Evolutionary conservation across 2,329 filamentous ascomycete species (phyloP).

Genomic region (Claviceps lovelessii): DNA sequence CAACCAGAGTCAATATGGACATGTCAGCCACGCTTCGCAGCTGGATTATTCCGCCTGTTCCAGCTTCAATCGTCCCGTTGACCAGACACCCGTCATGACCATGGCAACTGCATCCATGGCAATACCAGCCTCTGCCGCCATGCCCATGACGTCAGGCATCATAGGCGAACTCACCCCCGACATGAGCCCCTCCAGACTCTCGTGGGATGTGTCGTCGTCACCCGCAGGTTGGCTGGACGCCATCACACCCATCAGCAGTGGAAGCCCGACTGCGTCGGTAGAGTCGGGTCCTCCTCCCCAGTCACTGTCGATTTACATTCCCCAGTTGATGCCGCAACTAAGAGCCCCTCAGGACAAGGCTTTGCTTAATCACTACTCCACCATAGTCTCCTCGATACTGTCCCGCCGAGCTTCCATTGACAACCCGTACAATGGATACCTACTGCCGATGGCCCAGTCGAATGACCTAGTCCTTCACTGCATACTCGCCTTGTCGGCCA

Average conservation of each 20-base stretch:
- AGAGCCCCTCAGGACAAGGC: conserved; percentile 16
- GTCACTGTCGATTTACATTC: conserved; percentile 16
- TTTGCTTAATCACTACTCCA: conserved; percentile 21
- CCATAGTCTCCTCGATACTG: conserved; percentile 19
- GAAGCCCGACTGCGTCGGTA: conserved; percentile 11
- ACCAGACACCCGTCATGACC: conserved; percentile 3
- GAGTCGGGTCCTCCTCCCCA: conserved; percentile 6
- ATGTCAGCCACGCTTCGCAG: conserved; percentile 2
- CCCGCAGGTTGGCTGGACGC: conserved; percentile 12
- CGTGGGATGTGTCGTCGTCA: conserved; percentile 12
- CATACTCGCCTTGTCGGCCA: conserved; percentile 19
- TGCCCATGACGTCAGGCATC: conserved; percentile 4
- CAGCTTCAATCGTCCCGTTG: conserved; percentile 2
- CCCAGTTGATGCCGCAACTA: conserved; percentile 17
- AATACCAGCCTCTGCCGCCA: neutral
- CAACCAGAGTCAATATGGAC: conserved; percentile 6
- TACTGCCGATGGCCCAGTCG: conserved; percentile 19
- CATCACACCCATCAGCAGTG: conserved; percentile 13
- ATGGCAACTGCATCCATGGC: conserved; percentile 4
- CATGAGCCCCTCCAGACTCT: conserved; percentile 7
- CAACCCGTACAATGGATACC: conserved; percentile 19
- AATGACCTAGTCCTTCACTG: conserved; percentile 21
- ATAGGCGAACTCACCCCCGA: conserved; percentile 9
- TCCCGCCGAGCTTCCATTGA: conserved; percentile 14
- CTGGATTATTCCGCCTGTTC: neutral